These are phyloP conservation scores for Ceratocystis huliohia DNA, from an alignment of 2,329 filamentous ascomycete species.

Conservation along the genomic window DNA sequence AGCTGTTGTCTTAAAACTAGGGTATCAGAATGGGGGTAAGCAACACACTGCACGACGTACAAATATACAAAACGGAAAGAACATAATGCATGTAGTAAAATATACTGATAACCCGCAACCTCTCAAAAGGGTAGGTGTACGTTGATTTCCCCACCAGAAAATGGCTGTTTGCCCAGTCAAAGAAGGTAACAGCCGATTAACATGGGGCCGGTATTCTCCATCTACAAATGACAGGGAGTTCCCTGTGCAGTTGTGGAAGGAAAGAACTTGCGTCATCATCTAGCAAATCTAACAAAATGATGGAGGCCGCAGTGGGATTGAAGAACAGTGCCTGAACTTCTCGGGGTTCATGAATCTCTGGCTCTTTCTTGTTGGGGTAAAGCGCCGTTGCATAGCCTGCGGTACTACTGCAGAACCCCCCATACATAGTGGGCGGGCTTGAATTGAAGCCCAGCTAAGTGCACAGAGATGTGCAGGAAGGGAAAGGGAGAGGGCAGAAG, in stretches of 20 bases:
- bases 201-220: background rate
- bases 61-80: background rate
- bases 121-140: background rate
- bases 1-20: too few relatives aligned
- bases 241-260: background rate
- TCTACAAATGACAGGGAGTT: background rate
- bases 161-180: background rate
- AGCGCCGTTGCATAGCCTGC: background rate
- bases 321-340: background rate
- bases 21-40: too few relatives aligned
- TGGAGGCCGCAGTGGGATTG: background rate
- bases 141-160: background rate
- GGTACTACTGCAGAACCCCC: background rate
- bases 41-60: conserved; percentile 4
- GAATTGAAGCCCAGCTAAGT: background rate
- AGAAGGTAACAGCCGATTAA: background rate
- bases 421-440: background rate
- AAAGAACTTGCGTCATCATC: background rate
- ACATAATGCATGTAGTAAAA: background rate
- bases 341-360: background rate
- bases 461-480: background rate
- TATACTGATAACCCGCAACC: background rate
- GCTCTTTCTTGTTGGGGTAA: background rate
- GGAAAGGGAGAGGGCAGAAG: background rate
- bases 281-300: background rate